phyloP scores from a whole-genome alignment of 192 early-diverging fungal genomes.

The Podila verticillata region DNA sequence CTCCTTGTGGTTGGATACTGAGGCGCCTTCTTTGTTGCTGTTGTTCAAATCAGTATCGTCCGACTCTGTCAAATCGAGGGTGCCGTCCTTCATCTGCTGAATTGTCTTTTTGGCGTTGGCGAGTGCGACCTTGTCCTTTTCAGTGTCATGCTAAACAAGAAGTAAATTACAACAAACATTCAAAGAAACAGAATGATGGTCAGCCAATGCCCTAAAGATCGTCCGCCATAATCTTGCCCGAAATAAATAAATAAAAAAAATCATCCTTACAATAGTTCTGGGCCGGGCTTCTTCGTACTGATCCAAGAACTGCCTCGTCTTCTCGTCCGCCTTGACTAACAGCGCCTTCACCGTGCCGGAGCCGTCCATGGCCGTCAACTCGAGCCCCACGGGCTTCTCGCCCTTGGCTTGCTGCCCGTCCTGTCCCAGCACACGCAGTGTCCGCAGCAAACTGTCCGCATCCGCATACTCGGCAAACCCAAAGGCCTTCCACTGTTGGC shows the following conservation, averaged over 20 bases:
- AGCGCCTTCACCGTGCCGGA: conserved; percentile 45
- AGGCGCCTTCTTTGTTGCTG: conserved; percentile 6
- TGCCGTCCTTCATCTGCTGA: conserved; percentile 55
- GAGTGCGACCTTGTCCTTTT: conserved; percentile 58
- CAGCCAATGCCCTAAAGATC: background rate
- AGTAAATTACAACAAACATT: background rate
- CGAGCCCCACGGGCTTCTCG: conserved; percentile 41
- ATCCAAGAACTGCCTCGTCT: conserved; percentile 64
- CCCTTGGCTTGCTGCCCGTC: conserved; percentile 58
- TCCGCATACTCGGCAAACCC: conserved; percentile 80
- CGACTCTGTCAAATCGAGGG: conserved; percentile 33
- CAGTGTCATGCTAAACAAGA: conserved; percentile 51
- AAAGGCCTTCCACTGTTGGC: conserved; percentile 65
- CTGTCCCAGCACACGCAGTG: conserved; percentile 72
- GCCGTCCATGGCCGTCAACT: conserved; percentile 42
- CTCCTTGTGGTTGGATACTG: conserved; percentile 19
- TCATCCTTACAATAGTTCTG: conserved; percentile 43
- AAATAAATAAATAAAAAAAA: conserved; percentile 12
- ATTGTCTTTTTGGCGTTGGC: conserved; percentile 54
- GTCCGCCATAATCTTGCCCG: background rate
- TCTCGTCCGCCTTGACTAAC: conserved; percentile 68
- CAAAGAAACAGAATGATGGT: background rate
- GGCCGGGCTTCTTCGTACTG: conserved; percentile 55
- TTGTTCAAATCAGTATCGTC: conserved; percentile 7
- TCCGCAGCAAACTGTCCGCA: conserved; percentile 68